A percentile compares a stretch with the other conserved stretches of the same genome.
phyloP scores from a whole-genome alignment of 78 protist species.

The Cyanophora paradoxa region DNA sequence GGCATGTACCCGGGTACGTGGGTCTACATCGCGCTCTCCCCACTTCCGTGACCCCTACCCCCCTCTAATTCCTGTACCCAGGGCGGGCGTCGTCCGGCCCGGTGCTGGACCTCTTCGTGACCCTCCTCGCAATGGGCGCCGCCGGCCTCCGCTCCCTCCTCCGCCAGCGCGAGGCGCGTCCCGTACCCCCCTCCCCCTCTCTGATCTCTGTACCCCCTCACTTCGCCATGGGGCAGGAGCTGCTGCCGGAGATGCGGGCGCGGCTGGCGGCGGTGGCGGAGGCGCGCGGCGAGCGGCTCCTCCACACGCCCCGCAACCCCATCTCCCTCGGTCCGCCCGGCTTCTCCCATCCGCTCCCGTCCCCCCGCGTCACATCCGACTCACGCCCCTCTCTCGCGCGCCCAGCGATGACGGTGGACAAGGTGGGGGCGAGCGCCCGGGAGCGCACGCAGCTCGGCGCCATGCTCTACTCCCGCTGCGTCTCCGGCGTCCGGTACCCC shows the following conservation, averaged over 20 bases:
- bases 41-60: not conserved
- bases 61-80: constrained; percentile 21
- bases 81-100: constrained; percentile 89
- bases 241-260: constrained; percentile 16
- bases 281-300: constrained; percentile 49
- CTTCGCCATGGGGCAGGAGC: constrained; percentile 20
- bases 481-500: no score
- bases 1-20: constrained; percentile 43
- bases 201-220: not conserved
- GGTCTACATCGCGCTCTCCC: not conserved
- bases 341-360: not conserved
- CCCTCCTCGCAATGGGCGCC: constrained; percentile 85
- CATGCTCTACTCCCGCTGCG: no score
- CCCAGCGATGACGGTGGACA: not conserved
- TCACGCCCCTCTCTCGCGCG: not conserved
- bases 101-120: constrained; percentile 81
- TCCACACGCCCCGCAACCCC: constrained; percentile 36
- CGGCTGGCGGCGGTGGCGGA: constrained; percentile 34
- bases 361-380: not conserved
- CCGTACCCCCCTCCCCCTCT: no score
- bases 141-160: constrained; percentile 22
- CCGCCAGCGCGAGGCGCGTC: not conserved
- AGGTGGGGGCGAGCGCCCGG: not conserved
- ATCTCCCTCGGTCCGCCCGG: not conserved
- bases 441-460: not conserved